A percentile compares a stretch with the other conserved stretches of the same genome.
Conservation (phyloP, 164 flowering plant species). For the Liquidambar formosana region DNA sequence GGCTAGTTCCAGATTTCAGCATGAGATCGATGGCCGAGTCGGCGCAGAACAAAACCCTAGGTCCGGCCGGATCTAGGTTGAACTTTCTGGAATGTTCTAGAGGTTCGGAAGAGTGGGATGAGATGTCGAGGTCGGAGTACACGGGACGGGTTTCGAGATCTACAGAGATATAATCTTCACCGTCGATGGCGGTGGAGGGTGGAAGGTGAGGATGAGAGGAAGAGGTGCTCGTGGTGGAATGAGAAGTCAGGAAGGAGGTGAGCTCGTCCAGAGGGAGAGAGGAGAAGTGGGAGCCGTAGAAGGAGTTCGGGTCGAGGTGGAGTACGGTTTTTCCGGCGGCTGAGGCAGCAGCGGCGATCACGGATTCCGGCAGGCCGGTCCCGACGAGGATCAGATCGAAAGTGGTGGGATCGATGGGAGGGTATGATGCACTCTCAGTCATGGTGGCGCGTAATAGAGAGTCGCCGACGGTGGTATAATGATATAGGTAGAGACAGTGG, state of each 20-base stretch:
- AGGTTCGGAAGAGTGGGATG: conserved; percentile 24
- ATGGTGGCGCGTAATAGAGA: conserved; percentile 16
- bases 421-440: conserved; percentile 41
- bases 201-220: conserved; percentile 9
- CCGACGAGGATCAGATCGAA: conserved; percentile 79
- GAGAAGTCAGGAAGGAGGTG: conserved; percentile 48
- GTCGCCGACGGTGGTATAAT: too few species aligned
- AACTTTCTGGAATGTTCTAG: conserved; percentile 50
- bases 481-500: too few species aligned
- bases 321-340: conserved; percentile 77
- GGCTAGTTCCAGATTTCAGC: conserved; percentile 58
- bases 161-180: conserved; percentile 17
- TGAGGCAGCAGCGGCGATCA: conserved; percentile 81
- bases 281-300: conserved; percentile 75
- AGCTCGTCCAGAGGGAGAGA: conserved; percentile 56
- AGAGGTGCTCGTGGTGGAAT: conserved; percentile 11
- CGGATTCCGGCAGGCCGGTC: conserved; percentile 78
- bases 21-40: conserved; percentile 64
- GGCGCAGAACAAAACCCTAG: conserved; percentile 77
- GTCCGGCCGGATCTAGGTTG: conserved; percentile 66
- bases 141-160: conserved; percentile 33
- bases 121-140: conserved; percentile 58
- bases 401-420: conserved; percentile 65
- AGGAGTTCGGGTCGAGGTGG: conserved; percentile 81
- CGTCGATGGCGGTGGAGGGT: background rate